These are phyloP conservation scores for Aspergillus glaucus DNA, from an alignment of 2,329 filamentous ascomycete genomes.

Conservation along the genomic window DNA sequence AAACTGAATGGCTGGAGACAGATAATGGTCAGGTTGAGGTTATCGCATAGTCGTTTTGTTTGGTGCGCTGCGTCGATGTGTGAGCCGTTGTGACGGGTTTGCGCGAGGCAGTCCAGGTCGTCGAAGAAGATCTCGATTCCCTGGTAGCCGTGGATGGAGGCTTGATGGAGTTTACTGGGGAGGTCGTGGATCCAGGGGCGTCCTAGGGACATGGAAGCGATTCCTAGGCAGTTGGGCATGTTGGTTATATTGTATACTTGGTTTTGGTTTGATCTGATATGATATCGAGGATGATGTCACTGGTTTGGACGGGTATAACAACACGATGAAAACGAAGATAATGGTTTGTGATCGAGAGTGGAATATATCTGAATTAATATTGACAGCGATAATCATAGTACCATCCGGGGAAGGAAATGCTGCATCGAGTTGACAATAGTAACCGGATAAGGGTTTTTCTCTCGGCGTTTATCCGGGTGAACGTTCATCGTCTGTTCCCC, in stretches of 20 bases:
- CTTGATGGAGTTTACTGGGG: slow-evolving; percentile 61
- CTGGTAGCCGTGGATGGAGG: slow-evolving; percentile 39
- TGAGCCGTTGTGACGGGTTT: slow-evolving; percentile 16
- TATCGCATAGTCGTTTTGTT: slow-evolving; percentile 46
- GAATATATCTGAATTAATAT: too few species aligned
- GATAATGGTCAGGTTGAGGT: slow-evolving; percentile 28
- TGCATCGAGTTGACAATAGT: too few species aligned
- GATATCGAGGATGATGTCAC: neutral
- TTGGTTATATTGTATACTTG: neutral
- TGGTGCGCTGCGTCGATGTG: slow-evolving; percentile 20
- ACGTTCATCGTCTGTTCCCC: too few species aligned
- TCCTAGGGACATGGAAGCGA: slow-evolving; percentile 72
- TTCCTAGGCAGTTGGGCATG: slow-evolving; percentile 47
- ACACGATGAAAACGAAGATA: too few species aligned
- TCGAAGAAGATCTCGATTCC: slow-evolving; percentile 35
- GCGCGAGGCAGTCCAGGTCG: slow-evolving; percentile 26
- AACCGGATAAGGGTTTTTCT: neutral
- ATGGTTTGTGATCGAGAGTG: too few species aligned
- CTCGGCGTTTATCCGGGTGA: neutral
- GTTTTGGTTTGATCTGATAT: neutral
- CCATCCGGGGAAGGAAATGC: too few species aligned
- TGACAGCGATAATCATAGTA: too few species aligned
- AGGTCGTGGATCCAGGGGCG: slow-evolving; percentile 65
- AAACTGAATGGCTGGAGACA: slow-evolving; percentile 71
- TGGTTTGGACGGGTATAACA: too few species aligned